A percentile compares a stretch with the other conserved stretches of the same genome.
Conservation (phyloP, 2,329 filamentous ascomycete genomes). For the Fusarium poae region DNA sequence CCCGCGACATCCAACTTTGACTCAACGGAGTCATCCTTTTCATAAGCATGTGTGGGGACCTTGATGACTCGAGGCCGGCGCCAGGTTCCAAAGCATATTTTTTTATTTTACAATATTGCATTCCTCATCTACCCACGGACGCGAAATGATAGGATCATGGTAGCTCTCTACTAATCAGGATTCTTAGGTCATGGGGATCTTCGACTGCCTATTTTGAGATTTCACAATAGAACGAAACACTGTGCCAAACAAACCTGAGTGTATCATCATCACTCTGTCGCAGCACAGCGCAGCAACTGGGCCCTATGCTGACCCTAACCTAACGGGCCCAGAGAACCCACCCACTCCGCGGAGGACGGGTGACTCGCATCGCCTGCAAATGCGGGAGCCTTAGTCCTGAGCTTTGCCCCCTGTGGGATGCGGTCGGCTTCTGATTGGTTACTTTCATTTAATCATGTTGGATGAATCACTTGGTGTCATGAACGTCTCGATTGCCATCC, state of each 20-base stretch:
- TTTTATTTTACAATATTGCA: slow-evolving; percentile 1
- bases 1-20: slow-evolving; percentile 21
- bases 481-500: slow-evolving; percentile 29
- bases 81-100: slow-evolving; percentile 1
- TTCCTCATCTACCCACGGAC: slow-evolving; percentile 13
- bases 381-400: slow-evolving; percentile 17
- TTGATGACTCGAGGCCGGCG: slow-evolving; percentile 38
- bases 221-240: background rate
- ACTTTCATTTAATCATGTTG: slow-evolving; percentile 10
- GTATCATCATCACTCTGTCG: slow-evolving; percentile 8
- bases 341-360: slow-evolving; percentile 29
- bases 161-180: background rate
- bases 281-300: slow-evolving; percentile 3
- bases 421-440: slow-evolving; percentile 52
- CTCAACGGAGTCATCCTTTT: slow-evolving; percentile 16
- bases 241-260: background rate
- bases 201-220: background rate
- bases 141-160: slow-evolving; percentile 5
- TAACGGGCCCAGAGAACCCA: slow-evolving; percentile 6
- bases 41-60: slow-evolving; percentile 27
- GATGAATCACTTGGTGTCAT: slow-evolving; percentile 47
- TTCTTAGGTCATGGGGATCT: background rate
- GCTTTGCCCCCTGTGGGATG: slow-evolving; percentile 50
- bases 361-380: slow-evolving; percentile 66
- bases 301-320: slow-evolving; percentile 16